A percentile compares a stretch with the other conserved stretches of the same genome.
Conservation (phyloP, 345 rosid genomes). For the Populus simonii region DNA sequence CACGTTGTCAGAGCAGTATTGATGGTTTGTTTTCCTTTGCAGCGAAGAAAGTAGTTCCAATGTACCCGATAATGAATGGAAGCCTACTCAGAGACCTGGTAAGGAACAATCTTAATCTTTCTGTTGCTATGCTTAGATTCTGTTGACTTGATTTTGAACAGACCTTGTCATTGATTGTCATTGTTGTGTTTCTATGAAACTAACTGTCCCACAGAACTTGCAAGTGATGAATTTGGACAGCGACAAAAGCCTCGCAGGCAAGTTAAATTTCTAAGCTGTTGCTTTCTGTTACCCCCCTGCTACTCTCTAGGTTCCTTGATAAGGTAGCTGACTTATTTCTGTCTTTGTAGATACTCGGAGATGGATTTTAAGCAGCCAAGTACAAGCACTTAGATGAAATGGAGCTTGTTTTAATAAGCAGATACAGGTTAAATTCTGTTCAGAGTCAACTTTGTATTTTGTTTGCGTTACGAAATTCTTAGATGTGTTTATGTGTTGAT, state of each 20-base stretch:
- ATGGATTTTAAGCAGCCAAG: slow-evolving; percentile 74
- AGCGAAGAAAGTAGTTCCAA: slow-evolving; percentile 52
- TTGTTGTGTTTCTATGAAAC: slow-evolving; percentile 7
- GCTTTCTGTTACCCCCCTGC: background rate
- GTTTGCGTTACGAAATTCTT: slow-evolving; percentile 21
- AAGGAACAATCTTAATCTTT: slow-evolving; percentile 16
- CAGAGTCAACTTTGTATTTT: slow-evolving; percentile 12
- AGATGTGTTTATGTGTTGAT: slow-evolving; percentile 36
- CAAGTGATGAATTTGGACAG: slow-evolving; percentile 52
- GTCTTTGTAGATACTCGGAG: slow-evolving; percentile 58
- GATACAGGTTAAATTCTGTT: slow-evolving; percentile 37
- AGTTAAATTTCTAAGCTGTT: slow-evolving; percentile 18
- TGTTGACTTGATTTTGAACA: background rate
- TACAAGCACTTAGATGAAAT: slow-evolving; percentile 29
- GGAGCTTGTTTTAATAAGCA: slow-evolving; percentile 35
- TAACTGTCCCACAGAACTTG: slow-evolving; percentile 38
- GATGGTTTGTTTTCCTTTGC: slow-evolving; percentile 26
- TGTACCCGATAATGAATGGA: slow-evolving; percentile 47
- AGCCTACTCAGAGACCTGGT: slow-evolving; percentile 58
- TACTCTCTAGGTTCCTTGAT: background rate
- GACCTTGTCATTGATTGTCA: background rate
- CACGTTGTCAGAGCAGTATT: background rate
- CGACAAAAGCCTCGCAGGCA: slow-evolving; percentile 62
- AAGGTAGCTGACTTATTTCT: background rate
- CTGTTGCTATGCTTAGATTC: background rate